A percentile compares a stretch with the other conserved stretches of the same genome.
phyloP scores from a whole-genome alignment of 345 rosid genomes.

The Ceriops zippeliana region DNA sequence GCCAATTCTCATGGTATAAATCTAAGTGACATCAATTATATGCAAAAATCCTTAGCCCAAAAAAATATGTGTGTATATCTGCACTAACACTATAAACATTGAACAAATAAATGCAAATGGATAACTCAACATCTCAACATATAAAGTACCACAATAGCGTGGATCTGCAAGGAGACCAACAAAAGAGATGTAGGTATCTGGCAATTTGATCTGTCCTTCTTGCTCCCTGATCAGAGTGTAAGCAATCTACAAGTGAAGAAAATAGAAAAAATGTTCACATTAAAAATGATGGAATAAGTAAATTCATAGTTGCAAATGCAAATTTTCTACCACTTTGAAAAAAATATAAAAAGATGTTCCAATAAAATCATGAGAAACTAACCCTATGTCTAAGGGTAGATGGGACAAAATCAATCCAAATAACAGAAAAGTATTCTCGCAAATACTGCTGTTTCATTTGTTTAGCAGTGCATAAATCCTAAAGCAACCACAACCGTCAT shows the following conservation, averaged over 20 bases:
- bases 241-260: slow-evolving; percentile 57
- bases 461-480: too few species aligned
- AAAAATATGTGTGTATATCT: neutral
- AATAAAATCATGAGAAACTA: neutral
- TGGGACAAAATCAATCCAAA: neutral
- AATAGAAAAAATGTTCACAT: neutral
- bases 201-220: slow-evolving; percentile 61
- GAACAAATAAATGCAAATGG: slow-evolving; percentile 24
- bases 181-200: slow-evolving; percentile 83
- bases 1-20: slow-evolving; percentile 8
- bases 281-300: neutral
- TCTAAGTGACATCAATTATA: slow-evolving; percentile 14
- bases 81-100: neutral
- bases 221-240: slow-evolving; percentile 84
- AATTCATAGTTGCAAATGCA: neutral
- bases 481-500: too few species aligned
- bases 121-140: slow-evolving; percentile 37
- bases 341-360: neutral
- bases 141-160: slow-evolving; percentile 83
- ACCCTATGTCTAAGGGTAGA: neutral
- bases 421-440: neutral
- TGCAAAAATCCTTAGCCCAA: neutral
- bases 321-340: neutral
- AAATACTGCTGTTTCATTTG: too few species aligned
- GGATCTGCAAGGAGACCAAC: slow-evolving; percentile 96